These are phyloP conservation scores for Helotiales sp. DNA, from an alignment of 2,329 filamentous ascomycete genomes.

Conservation along the genomic window DNA sequence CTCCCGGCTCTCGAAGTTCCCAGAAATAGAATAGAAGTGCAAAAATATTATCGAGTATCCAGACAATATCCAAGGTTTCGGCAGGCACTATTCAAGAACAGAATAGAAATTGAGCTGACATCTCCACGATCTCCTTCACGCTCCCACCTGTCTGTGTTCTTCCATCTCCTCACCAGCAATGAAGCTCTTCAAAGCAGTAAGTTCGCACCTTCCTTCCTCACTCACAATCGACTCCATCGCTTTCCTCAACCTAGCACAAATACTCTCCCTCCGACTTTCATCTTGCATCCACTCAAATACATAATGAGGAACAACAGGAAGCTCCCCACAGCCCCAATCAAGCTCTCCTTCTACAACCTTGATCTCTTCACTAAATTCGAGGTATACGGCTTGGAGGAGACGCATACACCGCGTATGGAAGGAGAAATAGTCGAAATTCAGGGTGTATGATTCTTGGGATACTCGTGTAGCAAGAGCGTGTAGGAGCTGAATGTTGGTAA, in stretches of 20 bases:
- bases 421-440: slow-evolving; percentile 22
- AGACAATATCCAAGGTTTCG: too few relatives aligned
- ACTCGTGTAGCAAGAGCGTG: slow-evolving; percentile 9
- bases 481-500: slow-evolving; percentile 17
- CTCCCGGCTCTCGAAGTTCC: too few relatives aligned
- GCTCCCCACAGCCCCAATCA: neutral
- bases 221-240: neutral
- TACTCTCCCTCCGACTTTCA: neutral
- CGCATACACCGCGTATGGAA: slow-evolving; percentile 6
- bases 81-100: too few relatives aligned
- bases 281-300: slow-evolving; percentile 1
- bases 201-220: neutral
- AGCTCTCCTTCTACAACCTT: neutral
- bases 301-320: neutral
- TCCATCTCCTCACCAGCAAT: neutral
- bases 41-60: too few relatives aligned
- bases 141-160: neutral
- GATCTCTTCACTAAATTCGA: slow-evolving; percentile 12
- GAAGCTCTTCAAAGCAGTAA: neutral
- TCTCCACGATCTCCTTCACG: too few relatives aligned
- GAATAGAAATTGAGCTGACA: too few relatives aligned
- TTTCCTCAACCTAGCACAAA: neutral
- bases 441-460: slow-evolving; percentile 11
- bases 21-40: too few relatives aligned
- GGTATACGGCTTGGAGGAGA: slow-evolving; percentile 6